Evolutionary conservation across 208 protist species (phyloP), one percentile per base, ranked within the genome.

Genomic region (Crithidia fasciculata): DNA sequence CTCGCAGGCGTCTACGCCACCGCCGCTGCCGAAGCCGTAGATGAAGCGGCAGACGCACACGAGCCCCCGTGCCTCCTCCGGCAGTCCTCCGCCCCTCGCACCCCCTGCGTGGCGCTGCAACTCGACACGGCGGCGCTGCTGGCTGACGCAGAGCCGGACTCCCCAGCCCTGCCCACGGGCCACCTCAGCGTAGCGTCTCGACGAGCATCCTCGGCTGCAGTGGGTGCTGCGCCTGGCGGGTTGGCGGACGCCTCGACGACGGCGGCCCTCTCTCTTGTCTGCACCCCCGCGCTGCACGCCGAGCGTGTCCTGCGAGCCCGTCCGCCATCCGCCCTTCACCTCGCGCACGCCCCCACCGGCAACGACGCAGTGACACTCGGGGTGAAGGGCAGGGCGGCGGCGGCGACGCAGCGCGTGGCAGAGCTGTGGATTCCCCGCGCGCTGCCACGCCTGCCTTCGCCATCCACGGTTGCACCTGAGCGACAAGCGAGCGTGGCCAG

Each of bases 371-470:
- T 49, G 9, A 8, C 9, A 49, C 12, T 13, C 45, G 9, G 45
- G 9, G 12, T 49, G 19, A 15, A 18, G 6, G 54, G 54, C 10
- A 13, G 6, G 5, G 19, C 13, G 37, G 12, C 4, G 43, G 47
- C 28, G 28, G 62, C 53, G 0, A 50, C 40, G 53, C 74, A 78
- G 53, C 66, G 74, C 2, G 74, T 78, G 15, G 74, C 47, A 5
- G 74, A 78, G 74, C 58, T 78, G 57, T 78, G 74, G 74, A 69
- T 78, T 9, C 74, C 74, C 2, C 41, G 69, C 6, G 13, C 56
- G 41, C 58, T 78, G 13, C 74, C 66, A 4, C 64, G 54, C 18
- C 37, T 59, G 28, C 49, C 49, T 39, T 52, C 40, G 6, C 16
- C 43, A 6, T 56, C 19, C 44, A 12, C 52, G 12, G 6, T 40